Evolutionary conservation across 2,329 filamentous ascomycete genomes (phyloP).

Genomic region (Epichloe aotearoae): DNA sequence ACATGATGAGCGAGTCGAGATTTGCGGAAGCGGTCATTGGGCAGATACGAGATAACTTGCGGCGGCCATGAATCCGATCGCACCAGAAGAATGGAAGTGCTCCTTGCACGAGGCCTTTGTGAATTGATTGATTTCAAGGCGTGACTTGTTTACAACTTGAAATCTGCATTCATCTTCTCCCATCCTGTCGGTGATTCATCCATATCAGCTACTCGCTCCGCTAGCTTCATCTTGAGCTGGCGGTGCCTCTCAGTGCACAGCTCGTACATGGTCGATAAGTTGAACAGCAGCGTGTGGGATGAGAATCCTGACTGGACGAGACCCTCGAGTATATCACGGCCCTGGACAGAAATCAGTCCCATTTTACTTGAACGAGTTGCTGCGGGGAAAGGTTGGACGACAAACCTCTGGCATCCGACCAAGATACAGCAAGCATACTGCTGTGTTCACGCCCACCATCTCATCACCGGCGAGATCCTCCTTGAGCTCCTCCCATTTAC

Average conservation of each 20-base stretch:
- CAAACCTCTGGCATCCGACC: constrained; percentile 60
- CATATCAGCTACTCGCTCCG: constrained; percentile 52
- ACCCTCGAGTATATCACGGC: constrained; percentile 51
- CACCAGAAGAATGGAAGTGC: no score
- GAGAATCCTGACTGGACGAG: constrained; percentile 49
- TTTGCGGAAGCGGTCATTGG: background rate
- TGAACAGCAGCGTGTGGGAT: constrained; percentile 76
- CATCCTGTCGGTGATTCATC: constrained; percentile 46
- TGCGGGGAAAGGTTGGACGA: background rate
- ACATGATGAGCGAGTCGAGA: background rate
- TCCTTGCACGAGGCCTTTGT: background rate
- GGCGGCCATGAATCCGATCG: background rate
- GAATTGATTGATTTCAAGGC: background rate
- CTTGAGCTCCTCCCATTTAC: constrained; percentile 43
- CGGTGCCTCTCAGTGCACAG: constrained; percentile 68
- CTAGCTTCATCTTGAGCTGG: constrained; percentile 55
- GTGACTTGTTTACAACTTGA: constrained; percentile 47
- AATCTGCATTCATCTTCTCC: constrained; percentile 60
- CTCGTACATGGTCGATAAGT: constrained; percentile 83
- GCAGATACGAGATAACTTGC: background rate
- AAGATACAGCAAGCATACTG: constrained; percentile 72
- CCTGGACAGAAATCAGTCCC: constrained; percentile 28
- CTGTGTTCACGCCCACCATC: constrained; percentile 69
- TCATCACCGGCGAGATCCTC: constrained; percentile 37
- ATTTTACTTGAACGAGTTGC: no score